phyloP scores from a whole-genome alignment of 148 eudicot species.

The Hydrangea macrophylla region DNA sequence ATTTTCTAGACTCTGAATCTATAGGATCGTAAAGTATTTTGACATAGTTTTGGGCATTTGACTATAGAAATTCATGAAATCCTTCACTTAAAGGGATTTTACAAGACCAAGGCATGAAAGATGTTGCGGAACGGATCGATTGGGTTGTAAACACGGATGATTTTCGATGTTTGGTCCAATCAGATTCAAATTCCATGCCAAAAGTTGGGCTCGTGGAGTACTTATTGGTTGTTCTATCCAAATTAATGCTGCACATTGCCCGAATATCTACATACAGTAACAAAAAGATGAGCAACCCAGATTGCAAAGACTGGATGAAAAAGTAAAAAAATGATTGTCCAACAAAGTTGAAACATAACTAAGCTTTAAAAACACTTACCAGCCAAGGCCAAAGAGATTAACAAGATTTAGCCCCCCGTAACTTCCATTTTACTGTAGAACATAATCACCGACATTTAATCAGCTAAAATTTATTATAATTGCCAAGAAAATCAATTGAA shows the following conservation, averaged over 20 bases:
- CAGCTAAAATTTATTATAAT: background rate
- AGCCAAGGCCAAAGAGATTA: slow-evolving; percentile 61
- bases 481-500: background rate
- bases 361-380: slow-evolving; percentile 32
- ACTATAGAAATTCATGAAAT: slow-evolving; percentile 69
- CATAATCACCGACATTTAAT: slow-evolving; percentile 17
- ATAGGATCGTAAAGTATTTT: slow-evolving; percentile 17
- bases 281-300: slow-evolving; percentile 5
- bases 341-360: background rate
- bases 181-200: slow-evolving; percentile 74
- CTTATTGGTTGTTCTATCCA: slow-evolving; percentile 26
- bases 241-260: slow-evolving; percentile 41
- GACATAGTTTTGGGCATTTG: slow-evolving; percentile 19
- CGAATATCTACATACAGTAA: slow-evolving; percentile 26
- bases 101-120: slow-evolving; percentile 79
- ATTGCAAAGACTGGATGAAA: background rate
- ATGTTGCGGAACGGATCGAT: slow-evolving; percentile 42
- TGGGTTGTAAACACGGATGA: slow-evolving; percentile 45
- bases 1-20: slow-evolving; percentile 28
- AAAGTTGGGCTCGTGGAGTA: slow-evolving; percentile 24
- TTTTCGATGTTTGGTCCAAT: slow-evolving; percentile 45
- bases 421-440: slow-evolving; percentile 46
- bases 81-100: slow-evolving; percentile 72
- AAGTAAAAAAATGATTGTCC: slow-evolving; percentile 3
- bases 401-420: slow-evolving; percentile 52